Conservation (phyloP, 2,329 filamentous ascomycete species). For the Septoria petroselini region DNA sequence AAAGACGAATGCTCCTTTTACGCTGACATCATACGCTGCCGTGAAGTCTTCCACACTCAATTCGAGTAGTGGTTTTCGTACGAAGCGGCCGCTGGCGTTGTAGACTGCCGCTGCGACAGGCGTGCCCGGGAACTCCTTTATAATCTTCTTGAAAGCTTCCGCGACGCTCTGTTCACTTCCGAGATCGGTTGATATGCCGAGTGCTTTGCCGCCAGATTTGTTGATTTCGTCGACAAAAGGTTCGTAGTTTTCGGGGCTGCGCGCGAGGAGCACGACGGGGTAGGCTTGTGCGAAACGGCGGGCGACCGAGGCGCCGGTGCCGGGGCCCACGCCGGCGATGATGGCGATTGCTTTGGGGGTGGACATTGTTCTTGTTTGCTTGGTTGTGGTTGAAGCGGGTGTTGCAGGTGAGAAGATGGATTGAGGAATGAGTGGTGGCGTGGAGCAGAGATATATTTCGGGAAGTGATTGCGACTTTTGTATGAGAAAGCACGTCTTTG, state of each 20-base stretch:
- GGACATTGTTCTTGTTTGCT: no score
- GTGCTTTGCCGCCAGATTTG: conserved; percentile 61
- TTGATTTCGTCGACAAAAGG: conserved; percentile 68
- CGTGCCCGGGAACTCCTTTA: conserved; percentile 54
- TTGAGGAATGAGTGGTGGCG: no score
- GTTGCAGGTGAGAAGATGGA: no score
- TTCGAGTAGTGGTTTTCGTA: conserved; percentile 60
- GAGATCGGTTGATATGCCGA: conserved; percentile 68
- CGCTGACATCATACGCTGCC: conserved; percentile 50
- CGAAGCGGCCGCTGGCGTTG: conserved; percentile 62
- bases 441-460: no score
- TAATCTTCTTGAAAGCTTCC: conserved; percentile 61
- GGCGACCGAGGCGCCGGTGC: conserved; percentile 63
- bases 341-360: conserved; percentile 57
- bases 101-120: conserved; percentile 56
- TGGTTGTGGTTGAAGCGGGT: no score
- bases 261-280: conserved; percentile 71
- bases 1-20: conserved; percentile 70
- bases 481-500: no score
- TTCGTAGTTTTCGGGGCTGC: conserved; percentile 63
- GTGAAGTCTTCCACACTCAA: conserved; percentile 58
- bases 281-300: conserved; percentile 62
- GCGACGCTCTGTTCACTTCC: conserved; percentile 55
- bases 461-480: no score
- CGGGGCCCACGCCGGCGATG: conserved; percentile 69